These are phyloP conservation scores for Globisporangium spiculum DNA, from an alignment of 352 stramenopile genomes.

Conservation along the genomic window DNA sequence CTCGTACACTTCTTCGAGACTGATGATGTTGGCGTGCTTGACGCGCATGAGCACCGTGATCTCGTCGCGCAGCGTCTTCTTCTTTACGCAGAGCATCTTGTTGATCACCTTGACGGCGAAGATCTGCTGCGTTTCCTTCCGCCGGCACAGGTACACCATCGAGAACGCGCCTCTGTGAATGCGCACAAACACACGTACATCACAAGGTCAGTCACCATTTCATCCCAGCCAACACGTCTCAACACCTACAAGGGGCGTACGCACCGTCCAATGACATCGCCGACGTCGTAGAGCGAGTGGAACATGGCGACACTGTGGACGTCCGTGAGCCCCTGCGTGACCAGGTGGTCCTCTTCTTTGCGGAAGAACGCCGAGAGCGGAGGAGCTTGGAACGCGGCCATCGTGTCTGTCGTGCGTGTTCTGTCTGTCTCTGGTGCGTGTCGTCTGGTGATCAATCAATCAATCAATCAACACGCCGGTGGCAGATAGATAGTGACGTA, in stretches of 20 bases:
- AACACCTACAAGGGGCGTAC: conserved; percentile 1
- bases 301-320: conserved; percentile 84
- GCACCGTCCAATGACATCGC: conserved; percentile 73
- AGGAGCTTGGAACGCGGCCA: conserved; percentile 80
- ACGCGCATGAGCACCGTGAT: conserved; percentile 83
- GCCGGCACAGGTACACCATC: conserved; percentile 80
- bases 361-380: conserved; percentile 87
- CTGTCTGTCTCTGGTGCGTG: not conserved
- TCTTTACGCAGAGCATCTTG: conserved; percentile 84
- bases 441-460: not conserved
- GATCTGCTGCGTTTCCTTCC: conserved; percentile 78
- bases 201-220: not conserved
- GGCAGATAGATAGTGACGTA: too few species aligned
- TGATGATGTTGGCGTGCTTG: conserved; percentile 88
- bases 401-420: conserved; percentile 14
- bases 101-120: conserved; percentile 89
- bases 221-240: not conserved
- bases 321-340: conserved; percentile 81
- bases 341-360: conserved; percentile 80
- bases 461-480: not conserved
- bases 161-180: conserved; percentile 61
- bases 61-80: conserved; percentile 84
- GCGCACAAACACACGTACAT: not conserved
- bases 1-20: conserved; percentile 83
- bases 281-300: conserved; percentile 87